phyloP scores from a whole-genome alignment of 1,284 basidiomycete species.

The Ustilago trichophora region DNA sequence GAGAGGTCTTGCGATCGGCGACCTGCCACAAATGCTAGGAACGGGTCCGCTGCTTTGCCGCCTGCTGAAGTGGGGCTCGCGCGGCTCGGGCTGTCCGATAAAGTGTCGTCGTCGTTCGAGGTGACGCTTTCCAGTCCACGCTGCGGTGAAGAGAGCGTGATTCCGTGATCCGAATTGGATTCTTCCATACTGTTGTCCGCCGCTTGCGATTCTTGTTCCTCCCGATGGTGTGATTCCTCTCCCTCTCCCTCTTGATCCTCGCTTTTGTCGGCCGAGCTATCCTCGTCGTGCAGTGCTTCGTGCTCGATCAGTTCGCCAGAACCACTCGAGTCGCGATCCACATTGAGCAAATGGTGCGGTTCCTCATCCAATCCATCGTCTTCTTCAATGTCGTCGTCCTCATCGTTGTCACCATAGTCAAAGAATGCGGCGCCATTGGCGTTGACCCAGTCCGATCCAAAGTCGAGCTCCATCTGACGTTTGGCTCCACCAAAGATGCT shows the following conservation, averaged over 20 bases:
- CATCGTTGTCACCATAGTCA: conserved; percentile 38
- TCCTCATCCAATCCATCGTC: conserved; percentile 32
- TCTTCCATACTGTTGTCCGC: conserved; percentile 45
- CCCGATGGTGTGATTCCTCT: neutral
- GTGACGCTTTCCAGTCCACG: conserved; percentile 23
- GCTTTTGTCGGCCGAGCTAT: neutral
- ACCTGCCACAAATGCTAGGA: conserved; percentile 54
- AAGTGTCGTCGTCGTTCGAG: too few relatives aligned
- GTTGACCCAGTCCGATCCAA: conserved; percentile 31
- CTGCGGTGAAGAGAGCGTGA: conserved; percentile 46
- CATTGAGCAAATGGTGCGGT: conserved; percentile 47
- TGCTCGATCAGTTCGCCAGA: conserved; percentile 45
- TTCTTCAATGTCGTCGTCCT: conserved; percentile 28
- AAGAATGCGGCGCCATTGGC: conserved; percentile 38
- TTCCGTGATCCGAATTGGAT: too few relatives aligned
- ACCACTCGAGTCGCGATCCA: conserved; percentile 40
- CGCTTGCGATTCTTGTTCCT: neutral
- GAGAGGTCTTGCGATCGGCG: conserved; percentile 35
- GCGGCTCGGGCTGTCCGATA: too few relatives aligned
- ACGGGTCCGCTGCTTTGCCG: conserved; percentile 40
- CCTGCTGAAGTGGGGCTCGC: too few relatives aligned
- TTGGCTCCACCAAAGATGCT: conserved; percentile 34
- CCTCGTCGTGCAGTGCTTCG: conserved; percentile 30
- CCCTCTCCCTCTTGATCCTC: too few relatives aligned
- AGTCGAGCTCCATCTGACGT: conserved; percentile 17